phyloP scores from a whole-genome alignment of 306 rosid species.

The Gynostemma pentaphyllum region DNA sequence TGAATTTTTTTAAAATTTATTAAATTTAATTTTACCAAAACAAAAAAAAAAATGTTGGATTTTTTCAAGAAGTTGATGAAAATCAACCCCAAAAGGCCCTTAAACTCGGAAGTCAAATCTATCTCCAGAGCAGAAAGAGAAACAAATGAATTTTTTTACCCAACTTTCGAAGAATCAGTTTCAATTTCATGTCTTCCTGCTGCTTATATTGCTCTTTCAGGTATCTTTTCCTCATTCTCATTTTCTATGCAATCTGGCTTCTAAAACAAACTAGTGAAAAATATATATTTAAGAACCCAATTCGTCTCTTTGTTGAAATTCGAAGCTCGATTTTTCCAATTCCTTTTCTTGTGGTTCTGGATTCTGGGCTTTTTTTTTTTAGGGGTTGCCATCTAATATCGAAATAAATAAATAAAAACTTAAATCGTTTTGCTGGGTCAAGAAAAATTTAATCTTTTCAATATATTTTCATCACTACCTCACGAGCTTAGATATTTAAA shows the following conservation, averaged over 20 bases:
- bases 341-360: not conserved
- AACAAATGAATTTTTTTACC: not conserved
- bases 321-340: not conserved
- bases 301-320: not conserved
- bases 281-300: not conserved
- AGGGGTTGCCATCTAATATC: no score
- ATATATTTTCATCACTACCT: no score
- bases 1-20: no score
- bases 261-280: not conserved
- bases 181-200: conserved; percentile 8
- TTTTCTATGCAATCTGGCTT: not conserved
- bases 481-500: no score
- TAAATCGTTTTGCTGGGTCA: no score
- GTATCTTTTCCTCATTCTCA: conserved; percentile 9
- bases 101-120: no score
- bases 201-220: conserved; percentile 19
- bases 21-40: no score
- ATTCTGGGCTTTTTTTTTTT: not conserved
- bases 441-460: no score
- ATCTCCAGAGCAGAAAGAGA: not conserved
- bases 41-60: no score
- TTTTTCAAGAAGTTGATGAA: no score
- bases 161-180: conserved; percentile 5
- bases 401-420: no score
- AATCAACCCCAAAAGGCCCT: no score